A percentile compares a stretch with the other conserved stretches of the same genome.
Evolutionary conservation across 2,329 filamentous ascomycete genomes (phyloP).

Genomic region (Pestalotiopsis sp.): DNA sequence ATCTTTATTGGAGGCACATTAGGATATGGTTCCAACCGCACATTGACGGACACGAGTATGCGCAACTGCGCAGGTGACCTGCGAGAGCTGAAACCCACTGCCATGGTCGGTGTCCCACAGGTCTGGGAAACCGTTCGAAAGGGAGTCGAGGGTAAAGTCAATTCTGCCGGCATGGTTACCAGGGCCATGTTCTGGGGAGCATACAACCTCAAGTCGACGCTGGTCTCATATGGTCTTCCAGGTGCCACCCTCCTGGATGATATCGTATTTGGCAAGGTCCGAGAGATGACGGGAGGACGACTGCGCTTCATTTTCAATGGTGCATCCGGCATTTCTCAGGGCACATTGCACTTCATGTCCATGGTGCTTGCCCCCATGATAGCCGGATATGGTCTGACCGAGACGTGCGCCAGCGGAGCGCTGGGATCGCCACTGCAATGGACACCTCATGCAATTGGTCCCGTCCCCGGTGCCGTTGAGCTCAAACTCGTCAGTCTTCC

Average conservation of each 20-base stretch:
- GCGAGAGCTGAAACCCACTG: conserved; percentile 84
- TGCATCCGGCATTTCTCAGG: conserved; percentile 84
- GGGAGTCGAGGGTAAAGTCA: conserved; percentile 82
- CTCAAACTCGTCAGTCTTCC: conserved; percentile 90
- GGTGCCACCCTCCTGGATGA: conserved; percentile 74
- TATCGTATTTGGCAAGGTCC: conserved; percentile 90
- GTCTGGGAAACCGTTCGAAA: conserved; percentile 98
- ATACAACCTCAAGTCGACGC: conserved; percentile 60
- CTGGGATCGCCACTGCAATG: conserved; percentile 84
- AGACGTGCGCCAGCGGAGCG: conserved; percentile 85
- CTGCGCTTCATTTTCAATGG: conserved; percentile 93
- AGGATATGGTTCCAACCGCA: conserved; percentile 90
- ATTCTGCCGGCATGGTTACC: conserved; percentile 68
- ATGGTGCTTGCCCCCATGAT: conserved; percentile 95
- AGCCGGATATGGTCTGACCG: conserved; percentile 89
- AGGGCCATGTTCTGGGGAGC: conserved; percentile 78
- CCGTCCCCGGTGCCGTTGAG: conserved; percentile 77
- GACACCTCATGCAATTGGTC: conserved; percentile 76
- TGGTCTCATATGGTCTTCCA: conserved; percentile 62
- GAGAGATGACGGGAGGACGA: conserved; percentile 83
- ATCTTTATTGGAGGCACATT: conserved; percentile 89
- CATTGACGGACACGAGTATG: conserved; percentile 82
- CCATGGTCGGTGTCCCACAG: conserved; percentile 92
- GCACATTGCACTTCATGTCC: conserved; percentile 89
- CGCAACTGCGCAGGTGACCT: conserved; percentile 93